Evolutionary conservation across 2,329 filamentous ascomycete genomes (phyloP), one percentile per base, ranked within the genome.

Genomic region (Cyclaneusma minus): DNA sequence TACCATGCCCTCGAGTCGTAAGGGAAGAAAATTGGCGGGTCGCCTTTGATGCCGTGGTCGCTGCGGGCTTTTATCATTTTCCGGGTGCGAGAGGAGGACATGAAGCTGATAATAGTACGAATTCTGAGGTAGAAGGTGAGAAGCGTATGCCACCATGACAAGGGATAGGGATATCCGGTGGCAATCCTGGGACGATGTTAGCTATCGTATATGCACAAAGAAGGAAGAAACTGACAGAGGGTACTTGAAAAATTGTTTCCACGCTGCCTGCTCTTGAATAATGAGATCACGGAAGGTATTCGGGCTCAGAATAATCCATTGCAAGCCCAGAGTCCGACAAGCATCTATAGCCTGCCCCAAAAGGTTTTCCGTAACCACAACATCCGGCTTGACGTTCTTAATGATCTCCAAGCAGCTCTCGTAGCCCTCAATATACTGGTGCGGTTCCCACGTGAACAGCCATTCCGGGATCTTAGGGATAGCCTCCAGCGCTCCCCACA

Each of bases 321-420:
- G 47, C 17, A 48, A 35, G 0, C 41, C 41, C 3, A 48, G 28
- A 4, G 48, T 45, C 14, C 48, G 51, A 26, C 51, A 56, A 1
- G 55, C 57, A 17, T 60, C 56, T 6, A 58, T 30, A 1, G 40
- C 60, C 11, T 57, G 54, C 2, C 51, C 41, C 31, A 64, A 54
- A 11, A 59, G 41, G 3, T 50, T 50, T 25, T 65, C 57, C 3
- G 57, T 42, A 2, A 58, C 50, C 5, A 58, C 42, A 2, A 60
- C 30, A 14, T 51, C 47, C 1, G 61, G 54, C 4, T 44, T 30
- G 1, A 60, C 37, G 0, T 41, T 32, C 3, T 48, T 33, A 26
- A 62, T 39, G 13, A 61, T 50, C 3, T 50, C 44, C 0, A 49
- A 24, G 23, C 51, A 51, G 21, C 47, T 50, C 13, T 48, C 29